Percentiles rank a stretch among this genome's conserved stretches.
Conservation (phyloP, 1,139 yeast species). For the Pichia terricola region DNA sequence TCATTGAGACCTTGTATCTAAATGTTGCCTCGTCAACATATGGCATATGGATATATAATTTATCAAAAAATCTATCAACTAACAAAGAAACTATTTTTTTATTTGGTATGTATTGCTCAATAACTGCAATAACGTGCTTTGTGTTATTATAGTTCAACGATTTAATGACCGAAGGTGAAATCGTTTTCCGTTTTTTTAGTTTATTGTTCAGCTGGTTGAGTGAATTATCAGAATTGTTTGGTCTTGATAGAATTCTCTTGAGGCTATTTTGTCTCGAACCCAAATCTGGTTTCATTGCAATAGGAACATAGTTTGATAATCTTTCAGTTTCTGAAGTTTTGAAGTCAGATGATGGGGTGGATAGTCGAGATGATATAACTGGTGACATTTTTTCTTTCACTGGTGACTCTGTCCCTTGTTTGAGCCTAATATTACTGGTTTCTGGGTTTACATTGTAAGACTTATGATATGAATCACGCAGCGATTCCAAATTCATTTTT, state of each 20-base stretch:
- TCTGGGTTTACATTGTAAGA: not conserved
- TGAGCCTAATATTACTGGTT: not conserved
- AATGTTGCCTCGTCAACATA: slow-evolving; percentile 31
- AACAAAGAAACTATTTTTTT: slow-evolving; percentile 29
- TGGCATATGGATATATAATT: slow-evolving; percentile 32
- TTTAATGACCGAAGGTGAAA: slow-evolving; percentile 24
- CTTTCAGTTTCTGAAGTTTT: slow-evolving; percentile 13
- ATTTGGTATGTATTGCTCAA: slow-evolving; percentile 32
- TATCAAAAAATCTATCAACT: slow-evolving; percentile 31
- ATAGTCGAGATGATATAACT: slow-evolving; percentile 7
- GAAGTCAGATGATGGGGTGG: slow-evolving; percentile 15
- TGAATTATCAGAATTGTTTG: not conserved
- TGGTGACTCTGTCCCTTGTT: slow-evolving; percentile 1
- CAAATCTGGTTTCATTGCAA: slow-evolving; percentile 14
- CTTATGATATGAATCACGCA: slow-evolving; percentile 15
- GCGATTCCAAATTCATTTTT: slow-evolving; percentile 22
- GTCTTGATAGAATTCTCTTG: not conserved
- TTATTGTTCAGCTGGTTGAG: not conserved
- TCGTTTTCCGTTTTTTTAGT: slow-evolving; percentile 19
- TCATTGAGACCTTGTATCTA: slow-evolving; percentile 23
- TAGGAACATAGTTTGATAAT: slow-evolving; percentile 13
- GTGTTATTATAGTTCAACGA: slow-evolving; percentile 25
- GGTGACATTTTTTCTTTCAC: slow-evolving; percentile 5
- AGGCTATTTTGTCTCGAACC: slow-evolving; percentile 7
- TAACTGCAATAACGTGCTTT: slow-evolving; percentile 27